Conservation (phyloP, 2,329 filamentous ascomycete genomes). For the Aspergillus sp. region DNA sequence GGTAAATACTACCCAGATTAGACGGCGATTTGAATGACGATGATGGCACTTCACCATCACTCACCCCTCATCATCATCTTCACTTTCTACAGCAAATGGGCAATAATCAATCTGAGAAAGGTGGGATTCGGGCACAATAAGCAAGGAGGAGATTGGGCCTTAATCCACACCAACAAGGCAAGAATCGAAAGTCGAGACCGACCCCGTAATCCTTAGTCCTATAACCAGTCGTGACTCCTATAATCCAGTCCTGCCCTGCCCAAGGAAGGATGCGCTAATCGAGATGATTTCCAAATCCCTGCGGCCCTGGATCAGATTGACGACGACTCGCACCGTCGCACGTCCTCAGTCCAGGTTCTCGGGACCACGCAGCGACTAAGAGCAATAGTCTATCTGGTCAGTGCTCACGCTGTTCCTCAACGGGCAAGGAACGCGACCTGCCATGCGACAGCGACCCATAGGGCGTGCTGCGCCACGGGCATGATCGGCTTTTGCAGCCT, state of each 20-base stretch:
- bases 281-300: conserved; percentile 12
- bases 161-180: no score
- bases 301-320: not conserved
- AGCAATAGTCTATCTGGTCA: conserved; percentile 4
- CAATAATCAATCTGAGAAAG: not conserved
- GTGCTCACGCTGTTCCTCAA: not conserved
- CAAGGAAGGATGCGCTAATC: conserved; percentile 2
- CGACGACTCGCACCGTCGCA: not conserved
- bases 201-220: not conserved
- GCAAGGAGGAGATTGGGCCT: not conserved
- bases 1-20: not conserved
- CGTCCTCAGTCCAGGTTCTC: conserved; percentile 8
- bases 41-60: no score
- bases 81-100: not conserved
- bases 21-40: no score
- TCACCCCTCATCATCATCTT: no score
- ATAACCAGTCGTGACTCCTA: not conserved
- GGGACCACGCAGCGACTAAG: conserved; percentile 1
- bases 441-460: not conserved
- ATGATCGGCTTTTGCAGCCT: not conserved
- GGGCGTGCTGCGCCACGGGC: not conserved
- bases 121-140: not conserved
- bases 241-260: not conserved
- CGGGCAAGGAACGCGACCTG: not conserved
- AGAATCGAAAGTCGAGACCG: no score